Percentiles rank a stretch among this genome's conserved stretches.
Conservation (phyloP, 179 eudicot genomes). For the Pouteria campechiana region DNA sequence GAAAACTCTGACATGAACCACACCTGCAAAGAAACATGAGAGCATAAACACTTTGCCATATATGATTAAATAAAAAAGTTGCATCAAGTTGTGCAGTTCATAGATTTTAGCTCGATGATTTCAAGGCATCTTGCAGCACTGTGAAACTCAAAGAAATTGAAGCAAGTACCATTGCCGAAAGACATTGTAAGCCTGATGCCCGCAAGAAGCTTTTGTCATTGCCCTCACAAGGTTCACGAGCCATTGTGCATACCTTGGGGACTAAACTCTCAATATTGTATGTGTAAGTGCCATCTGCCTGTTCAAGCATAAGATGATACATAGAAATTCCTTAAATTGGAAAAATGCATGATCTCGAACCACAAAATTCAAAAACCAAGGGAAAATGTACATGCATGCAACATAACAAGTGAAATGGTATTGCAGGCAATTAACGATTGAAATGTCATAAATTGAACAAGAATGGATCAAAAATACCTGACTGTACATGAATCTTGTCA, state of each 20-base stretch:
- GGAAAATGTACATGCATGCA: too few relatives aligned
- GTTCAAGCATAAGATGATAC: slow-evolving; percentile 8
- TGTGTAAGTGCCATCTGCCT: slow-evolving; percentile 89
- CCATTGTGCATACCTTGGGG: slow-evolving; percentile 47
- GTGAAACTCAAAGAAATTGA: neutral
- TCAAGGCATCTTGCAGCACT: too few relatives aligned
- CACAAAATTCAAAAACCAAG: neutral
- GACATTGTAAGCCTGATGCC: slow-evolving; percentile 87
- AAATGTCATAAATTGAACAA: too few relatives aligned
- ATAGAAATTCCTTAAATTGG: neutral
- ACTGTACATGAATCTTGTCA: slow-evolving; percentile 57
- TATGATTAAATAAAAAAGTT: too few relatives aligned
- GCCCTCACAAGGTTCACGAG: slow-evolving; percentile 47
- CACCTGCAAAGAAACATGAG: slow-evolving; percentile 64
- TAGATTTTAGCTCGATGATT: too few relatives aligned
- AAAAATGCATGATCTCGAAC: neutral
- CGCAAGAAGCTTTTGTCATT: slow-evolving; percentile 41
- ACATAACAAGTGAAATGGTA: too few relatives aligned
- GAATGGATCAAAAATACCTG: too few relatives aligned
- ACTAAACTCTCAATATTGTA: slow-evolving; percentile 53
- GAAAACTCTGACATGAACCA: slow-evolving; percentile 95
- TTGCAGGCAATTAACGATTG: too few relatives aligned
- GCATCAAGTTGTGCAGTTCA: too few relatives aligned
- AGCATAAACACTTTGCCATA: too few relatives aligned
- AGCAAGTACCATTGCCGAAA: slow-evolving; percentile 75